These are phyloP conservation scores for Rehmannia glutinosa DNA, from an alignment of 257 asterid species.

Conservation along the genomic window DNA sequence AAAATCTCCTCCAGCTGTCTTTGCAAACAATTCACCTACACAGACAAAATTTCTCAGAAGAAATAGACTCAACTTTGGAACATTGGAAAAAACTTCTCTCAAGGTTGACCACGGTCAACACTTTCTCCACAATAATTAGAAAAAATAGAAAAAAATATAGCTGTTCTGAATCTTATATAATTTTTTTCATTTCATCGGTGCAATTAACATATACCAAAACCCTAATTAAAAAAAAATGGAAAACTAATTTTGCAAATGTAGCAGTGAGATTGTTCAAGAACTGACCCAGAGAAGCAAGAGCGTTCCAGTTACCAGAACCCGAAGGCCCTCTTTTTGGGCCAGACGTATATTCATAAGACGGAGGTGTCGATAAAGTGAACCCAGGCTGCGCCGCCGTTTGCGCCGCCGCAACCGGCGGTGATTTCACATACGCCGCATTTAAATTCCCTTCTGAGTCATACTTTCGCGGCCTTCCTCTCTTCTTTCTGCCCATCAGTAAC, in stretches of 20 bases:
- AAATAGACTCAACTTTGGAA: no score
- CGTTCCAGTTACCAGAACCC: constrained; percentile 52
- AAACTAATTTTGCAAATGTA: not conserved
- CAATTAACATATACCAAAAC: not conserved
- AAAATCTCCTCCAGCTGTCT: constrained; percentile 84
- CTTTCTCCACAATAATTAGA: no score
- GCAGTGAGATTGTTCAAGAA: not conserved
- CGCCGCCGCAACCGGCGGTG: constrained; percentile 43
- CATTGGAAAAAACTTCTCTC: not conserved
- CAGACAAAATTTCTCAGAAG: not conserved
- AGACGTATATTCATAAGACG: constrained; percentile 44
- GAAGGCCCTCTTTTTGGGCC: constrained; percentile 46
- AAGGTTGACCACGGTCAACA: not conserved
- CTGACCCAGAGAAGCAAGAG: constrained; percentile 69
- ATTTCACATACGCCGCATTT: constrained; percentile 39
- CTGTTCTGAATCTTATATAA: not conserved
- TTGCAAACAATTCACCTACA: constrained; percentile 76
- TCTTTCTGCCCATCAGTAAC: constrained; percentile 46
- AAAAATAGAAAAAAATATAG: not conserved
- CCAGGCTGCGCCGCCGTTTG: no score
- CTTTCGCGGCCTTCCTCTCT: constrained; percentile 88
- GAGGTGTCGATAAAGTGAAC: constrained; percentile 60
- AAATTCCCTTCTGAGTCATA: constrained; percentile 82
- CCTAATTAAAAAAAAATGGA: no score
- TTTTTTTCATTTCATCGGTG: not conserved